Evolutionary conservation across 768 basidiomycete species (phyloP), one percentile per base, ranked within the genome.

Genomic region (Hemileccinum rubropunctum): DNA sequence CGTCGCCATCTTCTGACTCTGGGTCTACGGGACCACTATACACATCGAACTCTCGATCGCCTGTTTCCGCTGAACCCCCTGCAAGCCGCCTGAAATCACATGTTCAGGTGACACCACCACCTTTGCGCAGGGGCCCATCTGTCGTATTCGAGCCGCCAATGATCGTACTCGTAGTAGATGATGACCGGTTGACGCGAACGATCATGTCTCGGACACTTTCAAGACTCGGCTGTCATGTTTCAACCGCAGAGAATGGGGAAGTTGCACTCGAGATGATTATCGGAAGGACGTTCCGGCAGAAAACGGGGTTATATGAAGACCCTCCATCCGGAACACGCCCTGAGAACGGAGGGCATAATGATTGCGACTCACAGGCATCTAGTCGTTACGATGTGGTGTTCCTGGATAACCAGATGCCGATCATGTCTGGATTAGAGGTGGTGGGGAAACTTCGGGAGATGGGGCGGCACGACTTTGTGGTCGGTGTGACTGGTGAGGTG

Each of bases 221-320:
- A n/a, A 76, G 90, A 32, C 72, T 93, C 2, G 90, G 91, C 1
- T 92, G 90, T 65, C 66, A 67, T 27, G 90, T 93, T n/a, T 73
- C 80, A 13, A 82, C 81, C 15, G 91, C 92, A 11, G 88, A 93
- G 71, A 91, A 95, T 60, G 92, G 92, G 6, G 80, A 86, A 60
- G 65, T 84, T 32, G 90, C 89, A 18, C 69, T 92, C 45, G 80
- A 88, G 52, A 75, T 88, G 76, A 82, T 91, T 28, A 58, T 88
- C 6, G 81, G 82, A 14, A 43, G 48, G 50, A 57, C 52, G 12
- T 47, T 33, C 14, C 17, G 37, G 27, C 45, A 35, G 20, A 23
- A n/a, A 23, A 23, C 23, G 23, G 23, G 23, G 6, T 23, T 23
- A 6, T 6, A 23, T 23, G 6, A 23, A 23, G 23, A 23, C 23